Conservation (phyloP, 768 basidiomycete species). For the Gymnopilus junonius region DNA sequence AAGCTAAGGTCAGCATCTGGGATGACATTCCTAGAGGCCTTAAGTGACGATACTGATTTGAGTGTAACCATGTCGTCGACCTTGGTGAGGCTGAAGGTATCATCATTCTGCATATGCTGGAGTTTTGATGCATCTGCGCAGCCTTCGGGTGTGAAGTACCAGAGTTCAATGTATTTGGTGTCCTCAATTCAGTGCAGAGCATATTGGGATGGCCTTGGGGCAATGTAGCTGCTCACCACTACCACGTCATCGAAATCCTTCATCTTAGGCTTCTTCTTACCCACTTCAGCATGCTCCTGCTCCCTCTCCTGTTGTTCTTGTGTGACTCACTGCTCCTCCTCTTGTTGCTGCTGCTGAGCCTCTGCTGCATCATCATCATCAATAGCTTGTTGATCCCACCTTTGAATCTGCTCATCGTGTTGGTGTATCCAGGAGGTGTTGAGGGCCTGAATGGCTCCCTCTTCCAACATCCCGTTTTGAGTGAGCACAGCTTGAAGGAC, state of each 20-base stretch:
- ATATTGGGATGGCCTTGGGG: not conserved
- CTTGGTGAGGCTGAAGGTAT: not conserved
- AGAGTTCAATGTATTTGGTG: not conserved
- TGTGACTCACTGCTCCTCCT: not conserved
- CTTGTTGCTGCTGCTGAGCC: not conserved
- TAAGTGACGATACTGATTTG: not conserved
- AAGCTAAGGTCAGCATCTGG: not conserved
- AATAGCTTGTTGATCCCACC: not conserved
- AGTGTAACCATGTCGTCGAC: not conserved
- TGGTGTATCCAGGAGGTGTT: not conserved
- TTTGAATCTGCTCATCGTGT: not conserved
- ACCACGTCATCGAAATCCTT: no score
- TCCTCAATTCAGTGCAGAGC: not conserved
- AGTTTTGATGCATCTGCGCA: not conserved
- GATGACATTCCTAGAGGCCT: not conserved
- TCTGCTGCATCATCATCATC: conserved; percentile 18
- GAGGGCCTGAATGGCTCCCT: not conserved
- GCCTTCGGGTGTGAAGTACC: not conserved
- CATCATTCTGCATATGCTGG: not conserved
- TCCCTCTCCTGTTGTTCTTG: not conserved
- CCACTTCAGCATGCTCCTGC: not conserved
- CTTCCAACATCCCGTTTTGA: not conserved
- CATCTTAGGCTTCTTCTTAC: no score
- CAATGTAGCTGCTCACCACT: not conserved
- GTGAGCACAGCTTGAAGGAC: not conserved